Evolutionary conservation across 192 early-diverging fungal species (phyloP).

Genomic region (Thoreauomyces humboldtii): DNA sequence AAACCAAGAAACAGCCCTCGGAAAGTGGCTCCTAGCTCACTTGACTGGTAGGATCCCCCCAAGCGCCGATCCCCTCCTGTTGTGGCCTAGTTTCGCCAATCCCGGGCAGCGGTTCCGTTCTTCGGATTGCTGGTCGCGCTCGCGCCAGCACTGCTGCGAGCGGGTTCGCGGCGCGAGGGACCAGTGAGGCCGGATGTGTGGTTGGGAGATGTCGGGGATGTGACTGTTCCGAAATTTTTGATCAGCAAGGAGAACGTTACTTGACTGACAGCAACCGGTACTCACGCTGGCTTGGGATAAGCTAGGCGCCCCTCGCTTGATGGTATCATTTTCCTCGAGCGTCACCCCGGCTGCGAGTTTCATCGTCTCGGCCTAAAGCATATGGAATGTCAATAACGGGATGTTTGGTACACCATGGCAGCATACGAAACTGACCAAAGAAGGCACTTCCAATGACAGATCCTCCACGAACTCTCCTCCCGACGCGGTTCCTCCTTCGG

Average conservation of each 20-base stretch:
- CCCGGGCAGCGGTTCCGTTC: constrained; percentile 8
- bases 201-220: constrained; percentile 8
- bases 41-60: too few species aligned
- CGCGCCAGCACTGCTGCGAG: constrained; percentile 15
- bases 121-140: constrained; percentile 12
- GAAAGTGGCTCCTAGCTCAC: too few species aligned
- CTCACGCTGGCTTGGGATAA: constrained; percentile 11
- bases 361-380: constrained; percentile 46
- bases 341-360: constrained; percentile 43
- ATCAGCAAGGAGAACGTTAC: background rate
- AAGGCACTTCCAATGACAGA: constrained; percentile 26
- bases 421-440: constrained; percentile 5
- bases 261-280: background rate
- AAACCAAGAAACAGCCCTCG: too few species aligned
- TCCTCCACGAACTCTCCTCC: constrained; percentile 46
- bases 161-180: constrained; percentile 7
- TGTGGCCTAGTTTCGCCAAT: too few species aligned
- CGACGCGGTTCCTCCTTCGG: too few species aligned
- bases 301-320: constrained; percentile 33
- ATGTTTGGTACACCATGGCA: background rate
- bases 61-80: too few species aligned
- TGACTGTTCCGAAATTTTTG: background rate
- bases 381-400: background rate
- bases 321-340: constrained; percentile 44
- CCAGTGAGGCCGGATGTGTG: background rate